Base-by-base conservation (phyloP, 139 green algal genomes). In the Micractinium sp. region DNA sequence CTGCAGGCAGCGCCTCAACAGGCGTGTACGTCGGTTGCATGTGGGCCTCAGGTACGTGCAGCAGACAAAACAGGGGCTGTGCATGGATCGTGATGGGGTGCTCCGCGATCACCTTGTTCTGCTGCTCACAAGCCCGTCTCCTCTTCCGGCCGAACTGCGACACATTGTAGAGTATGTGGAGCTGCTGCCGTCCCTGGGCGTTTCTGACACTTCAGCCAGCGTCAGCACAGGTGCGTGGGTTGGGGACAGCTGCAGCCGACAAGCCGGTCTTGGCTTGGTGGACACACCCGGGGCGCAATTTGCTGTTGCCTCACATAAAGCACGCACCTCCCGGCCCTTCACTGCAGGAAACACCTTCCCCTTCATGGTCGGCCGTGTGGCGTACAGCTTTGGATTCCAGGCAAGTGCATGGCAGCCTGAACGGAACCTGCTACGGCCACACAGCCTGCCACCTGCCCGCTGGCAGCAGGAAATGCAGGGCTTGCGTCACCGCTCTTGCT, bases 1-100 rank as follows among this genome's bases (percentile, higher is more conserved):
- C 5, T 94, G 69, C 35, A 96, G 0, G 74, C 85, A 9, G 94
- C 93, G 4, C 94, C 95, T 16, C 92, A 94, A 77, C 96, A 92
- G 66, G 96, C 89, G 79, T 94, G 92, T 69, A 88, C 97, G 33
- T 98, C 93, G 27, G 96, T 95, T 31, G 94, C 95, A 7, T 94
- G 96, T 87, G 95, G 95, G 12, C 95, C 93, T 16, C 91, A 33
- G 83, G 83, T 67, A 20, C 23, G 82, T 38, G 20, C 22, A 19
- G 23, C 39, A n/a, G 63, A 27, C 63, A 29, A 12, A 16, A 12
- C 63, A 79, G n/a, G n/a, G 5, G 73, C n/a, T 23, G 73, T 25
- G 14, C n/a, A 5, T n/a, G 66, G 23, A 73, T 29, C 31, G 13
- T 78, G 71, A 15, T 7, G 13, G 16, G 3, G 13, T 39, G 29